A percentile compares a stretch with the other conserved stretches of the same genome.
Evolutionary conservation across 768 basidiomycete species (phyloP).

Genomic region (Boletellus emodensis): DNA sequence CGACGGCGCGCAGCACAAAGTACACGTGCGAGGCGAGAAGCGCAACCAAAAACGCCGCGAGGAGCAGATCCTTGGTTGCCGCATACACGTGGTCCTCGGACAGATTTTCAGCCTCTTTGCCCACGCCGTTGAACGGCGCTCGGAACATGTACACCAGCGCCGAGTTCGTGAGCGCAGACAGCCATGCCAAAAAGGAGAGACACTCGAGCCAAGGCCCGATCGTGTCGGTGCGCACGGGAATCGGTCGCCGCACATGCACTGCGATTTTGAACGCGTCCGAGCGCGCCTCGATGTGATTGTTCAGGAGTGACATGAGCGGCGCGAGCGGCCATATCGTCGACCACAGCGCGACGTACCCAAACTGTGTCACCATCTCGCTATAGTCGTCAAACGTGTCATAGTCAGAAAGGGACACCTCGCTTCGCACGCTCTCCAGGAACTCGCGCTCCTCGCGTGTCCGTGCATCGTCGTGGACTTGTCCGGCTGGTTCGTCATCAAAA

Average conservation of each 20-base stretch:
- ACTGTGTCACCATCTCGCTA: conserved; percentile 94
- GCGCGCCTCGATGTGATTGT: conserved; percentile 89
- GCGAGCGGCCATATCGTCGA: conserved; percentile 92
- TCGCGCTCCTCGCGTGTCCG: conserved; percentile 60
- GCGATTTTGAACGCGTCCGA: conserved; percentile 96
- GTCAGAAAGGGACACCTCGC: conserved; percentile 73
- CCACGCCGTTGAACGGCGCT: conserved; percentile 32
- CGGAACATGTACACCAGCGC: conserved; percentile 91
- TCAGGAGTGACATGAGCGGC: conserved; percentile 82
- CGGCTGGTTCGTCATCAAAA: conserved; percentile 57
- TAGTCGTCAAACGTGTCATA: conserved; percentile 87
- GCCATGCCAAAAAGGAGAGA: conserved; percentile 84
- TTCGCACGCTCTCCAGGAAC: conserved; percentile 75
- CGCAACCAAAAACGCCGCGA: conserved; percentile 68
- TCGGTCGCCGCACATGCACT: conserved; percentile 75
- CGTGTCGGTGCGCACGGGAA: conserved; percentile 83
- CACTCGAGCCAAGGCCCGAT: conserved; percentile 95
- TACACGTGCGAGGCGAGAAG: conserved; percentile 87
- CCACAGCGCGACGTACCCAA: conserved; percentile 92
- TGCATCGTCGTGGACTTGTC: conserved; percentile 27
- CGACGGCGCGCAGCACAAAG: conserved; percentile 55
- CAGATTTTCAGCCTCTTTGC: conserved; percentile 1
- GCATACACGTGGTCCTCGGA: conserved; percentile 20
- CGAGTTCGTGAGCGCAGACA: conserved; percentile 82
- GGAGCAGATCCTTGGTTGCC: conserved; percentile 48